Conservation (phyloP, 73 alveolate species). For the Paramecium primaurelia region DNA sequence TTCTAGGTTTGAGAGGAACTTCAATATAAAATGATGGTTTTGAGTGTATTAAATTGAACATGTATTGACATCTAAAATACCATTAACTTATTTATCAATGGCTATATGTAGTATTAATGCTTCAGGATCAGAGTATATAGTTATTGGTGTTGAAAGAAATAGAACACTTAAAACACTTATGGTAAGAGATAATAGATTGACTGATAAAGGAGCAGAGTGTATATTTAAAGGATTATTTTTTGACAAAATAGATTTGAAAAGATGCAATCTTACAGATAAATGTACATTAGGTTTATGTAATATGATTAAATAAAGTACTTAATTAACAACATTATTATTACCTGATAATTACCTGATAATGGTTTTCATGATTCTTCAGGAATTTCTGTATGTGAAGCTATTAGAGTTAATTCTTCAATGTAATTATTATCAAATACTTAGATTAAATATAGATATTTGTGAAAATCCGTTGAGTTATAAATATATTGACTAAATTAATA, state of each 20-base stretch:
- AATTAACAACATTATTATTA: neutral
- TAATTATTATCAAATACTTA: neutral
- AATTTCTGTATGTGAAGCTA: slow-evolving; percentile 1
- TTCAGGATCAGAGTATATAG: slow-evolving; percentile 28
- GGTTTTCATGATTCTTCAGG: slow-evolving; percentile 42
- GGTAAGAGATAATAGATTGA: slow-evolving; percentile 46
- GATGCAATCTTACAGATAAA: slow-evolving; percentile 20
- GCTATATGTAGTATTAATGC: neutral
- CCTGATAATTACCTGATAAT: slow-evolving; percentile 17
- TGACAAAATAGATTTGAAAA: neutral
- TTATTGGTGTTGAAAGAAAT: slow-evolving; percentile 60
- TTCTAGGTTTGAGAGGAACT: slow-evolving; percentile 44
- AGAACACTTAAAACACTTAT: slow-evolving; percentile 9
- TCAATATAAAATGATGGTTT: slow-evolving; percentile 48
- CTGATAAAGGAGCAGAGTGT: slow-evolving; percentile 44
- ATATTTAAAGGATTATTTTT: slow-evolving; percentile 48
- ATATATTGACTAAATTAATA: neutral
- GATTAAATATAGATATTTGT: slow-evolving; percentile 10
- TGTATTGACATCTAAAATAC: neutral
- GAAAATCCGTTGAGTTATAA: slow-evolving; percentile 36
- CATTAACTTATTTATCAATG: neutral
- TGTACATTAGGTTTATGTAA: neutral
- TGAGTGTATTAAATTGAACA: neutral
- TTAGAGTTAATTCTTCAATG: neutral
- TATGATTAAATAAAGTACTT: neutral